A percentile compares a stretch with the other conserved stretches of the same genome.
These are phyloP conservation scores for Kurtzmaniella quercitrusa DNA, from an alignment of 1,139 yeast species.

Conservation along the genomic window DNA sequence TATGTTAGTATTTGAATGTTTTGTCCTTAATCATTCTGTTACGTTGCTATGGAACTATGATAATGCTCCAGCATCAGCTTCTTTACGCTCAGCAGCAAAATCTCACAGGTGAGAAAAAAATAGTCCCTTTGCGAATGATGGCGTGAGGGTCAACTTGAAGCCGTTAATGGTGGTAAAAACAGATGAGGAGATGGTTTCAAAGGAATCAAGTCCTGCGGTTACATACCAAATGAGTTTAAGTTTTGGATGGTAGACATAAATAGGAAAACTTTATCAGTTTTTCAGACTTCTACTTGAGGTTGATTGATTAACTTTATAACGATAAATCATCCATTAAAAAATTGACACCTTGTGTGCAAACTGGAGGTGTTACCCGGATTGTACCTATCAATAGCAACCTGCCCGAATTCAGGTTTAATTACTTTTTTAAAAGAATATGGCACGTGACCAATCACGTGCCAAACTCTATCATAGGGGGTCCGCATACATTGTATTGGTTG, in stretches of 20 bases:
- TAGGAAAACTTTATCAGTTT: slow-evolving; percentile 8
- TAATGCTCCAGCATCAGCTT: no score
- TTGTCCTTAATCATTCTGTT: not conserved
- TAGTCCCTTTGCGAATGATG: not conserved
- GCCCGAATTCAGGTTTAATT: no score
- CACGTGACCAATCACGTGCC: no score
- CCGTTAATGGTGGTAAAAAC: not conserved
- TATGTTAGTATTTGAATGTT: slow-evolving; percentile 7
- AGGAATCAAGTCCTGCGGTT: not conserved
- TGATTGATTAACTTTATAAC: not conserved
- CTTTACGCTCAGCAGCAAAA: not conserved
- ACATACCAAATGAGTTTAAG: slow-evolving; percentile 87
- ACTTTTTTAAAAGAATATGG: not conserved
- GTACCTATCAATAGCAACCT: not conserved
- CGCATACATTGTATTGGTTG: no score
- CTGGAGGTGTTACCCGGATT: not conserved
- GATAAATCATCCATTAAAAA: slow-evolving; percentile 1
- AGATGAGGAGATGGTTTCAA: not conserved
- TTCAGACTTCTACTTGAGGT: slow-evolving; percentile 2
- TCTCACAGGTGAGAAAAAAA: not conserved
- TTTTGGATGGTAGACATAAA: slow-evolving; percentile 91
- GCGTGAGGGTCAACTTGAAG: not conserved
- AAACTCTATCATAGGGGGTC: no score
- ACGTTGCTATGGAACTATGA: no score
- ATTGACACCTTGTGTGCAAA: not conserved